phyloP scores from a whole-genome alignment of 306 rosid species.

The Vachellia pachyceras region DNA sequence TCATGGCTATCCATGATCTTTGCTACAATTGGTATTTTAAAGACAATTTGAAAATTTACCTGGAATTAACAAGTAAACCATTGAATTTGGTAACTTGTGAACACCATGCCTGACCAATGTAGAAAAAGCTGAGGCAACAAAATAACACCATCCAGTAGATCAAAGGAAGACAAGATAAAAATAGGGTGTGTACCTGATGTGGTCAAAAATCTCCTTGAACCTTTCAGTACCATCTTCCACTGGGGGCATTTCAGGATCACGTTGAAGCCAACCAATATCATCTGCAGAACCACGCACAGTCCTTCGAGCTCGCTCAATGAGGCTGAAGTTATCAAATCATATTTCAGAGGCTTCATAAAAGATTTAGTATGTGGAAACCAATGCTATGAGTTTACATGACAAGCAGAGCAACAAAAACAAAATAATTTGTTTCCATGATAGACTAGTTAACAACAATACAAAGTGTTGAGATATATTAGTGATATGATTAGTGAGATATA shows the following conservation, averaged over 20 bases:
- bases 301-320: slow-evolving; percentile 80
- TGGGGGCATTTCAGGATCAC: slow-evolving; percentile 77
- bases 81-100: slow-evolving; percentile 82
- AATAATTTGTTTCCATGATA: slow-evolving; percentile 2
- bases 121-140: slow-evolving; percentile 40
- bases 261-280: slow-evolving; percentile 98
- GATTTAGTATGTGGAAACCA: slow-evolving; percentile 18
- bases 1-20: slow-evolving; percentile 14
- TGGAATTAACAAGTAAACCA: slow-evolving; percentile 95
- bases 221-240: slow-evolving; percentile 91
- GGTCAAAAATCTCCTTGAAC: slow-evolving; percentile 76
- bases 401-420: slow-evolving; percentile 11
- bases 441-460: neutral
- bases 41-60: slow-evolving; percentile 53
- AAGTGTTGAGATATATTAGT: too few species aligned
- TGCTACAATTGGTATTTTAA: slow-evolving; percentile 11
- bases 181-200: slow-evolving; percentile 59
- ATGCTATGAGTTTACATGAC: slow-evolving; percentile 16
- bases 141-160: slow-evolving; percentile 18
- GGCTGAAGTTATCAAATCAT: slow-evolving; percentile 58
- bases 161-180: slow-evolving; percentile 30
- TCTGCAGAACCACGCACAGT: slow-evolving; percentile 94
- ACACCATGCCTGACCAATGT: slow-evolving; percentile 82
- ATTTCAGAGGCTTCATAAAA: slow-evolving; percentile 31
- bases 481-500: too few species aligned